Evolutionary conservation across 768 basidiomycete species (phyloP), one percentile per base, ranked within the genome.

Genomic region (Brasilioporus rufonigricans): DNA sequence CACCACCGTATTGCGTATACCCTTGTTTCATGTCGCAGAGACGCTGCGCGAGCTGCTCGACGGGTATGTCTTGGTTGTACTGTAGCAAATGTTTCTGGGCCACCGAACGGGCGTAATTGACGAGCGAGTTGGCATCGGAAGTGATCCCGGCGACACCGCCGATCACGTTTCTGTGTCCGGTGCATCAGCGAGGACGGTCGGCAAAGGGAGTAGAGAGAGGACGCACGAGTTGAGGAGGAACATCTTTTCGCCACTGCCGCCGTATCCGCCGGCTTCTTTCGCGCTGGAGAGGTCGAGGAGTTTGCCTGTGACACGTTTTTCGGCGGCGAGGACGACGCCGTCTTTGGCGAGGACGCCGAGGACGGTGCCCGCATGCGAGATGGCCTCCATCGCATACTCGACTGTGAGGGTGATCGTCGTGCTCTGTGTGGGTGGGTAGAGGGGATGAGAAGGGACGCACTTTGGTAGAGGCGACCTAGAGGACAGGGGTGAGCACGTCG

Each of bases 331-430:
- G 10, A 96, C 91, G 18, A 96, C 89, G 1, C 94, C 94, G 59
- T 94, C 90, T 63, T 85, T 89, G 27, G 93, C 92, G 27, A 95
- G 80, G 52, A 95, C 87, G 39, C 92, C 93, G n/a, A 96, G 83
- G 43, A 96, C 93, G 39, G 93, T 91, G 50, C 92, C 92, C 19
- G 93, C 93, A 65, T 94, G 90, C 27, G 94, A 97, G 79, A 98
- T 98, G 55, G 94, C 93, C 71, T 98, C 97, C 93, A 98, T 97
- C 41, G 96, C 96, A 82, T 99, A 99, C 77, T 99, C 96, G 77
- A 98, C 96, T 96, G 63, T 45, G 31, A 9, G 24, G 24, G 51
- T 5, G 44, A 44, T 49, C 38, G 60, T 51, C 33, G 41, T n/a
- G n/a, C n/a, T n/a, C n/a, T n/a, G n/a, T n/a, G 24, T 32, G 33